These are phyloP conservation scores for Solanum hybrid DNA, from an alignment of 305 asterid genomes.

Conservation along the genomic window DNA sequence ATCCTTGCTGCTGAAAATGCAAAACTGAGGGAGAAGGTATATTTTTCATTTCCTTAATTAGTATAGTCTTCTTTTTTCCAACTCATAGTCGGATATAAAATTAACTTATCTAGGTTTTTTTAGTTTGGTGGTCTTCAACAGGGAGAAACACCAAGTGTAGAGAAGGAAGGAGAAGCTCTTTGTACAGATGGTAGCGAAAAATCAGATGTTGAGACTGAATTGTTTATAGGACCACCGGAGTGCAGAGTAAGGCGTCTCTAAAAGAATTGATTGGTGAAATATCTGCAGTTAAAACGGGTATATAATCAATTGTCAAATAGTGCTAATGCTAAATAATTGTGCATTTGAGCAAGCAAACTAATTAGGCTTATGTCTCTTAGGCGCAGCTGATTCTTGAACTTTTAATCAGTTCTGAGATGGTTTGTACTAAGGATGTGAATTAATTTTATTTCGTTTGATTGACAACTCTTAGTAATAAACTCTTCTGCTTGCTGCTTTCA, in stretches of 20 bases:
- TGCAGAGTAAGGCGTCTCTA: slow-evolving; percentile 32
- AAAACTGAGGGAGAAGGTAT: slow-evolving; percentile 58
- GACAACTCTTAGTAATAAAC: not conserved
- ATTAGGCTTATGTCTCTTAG: not conserved
- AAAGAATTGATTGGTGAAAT: slow-evolving; percentile 2
- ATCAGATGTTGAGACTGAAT: slow-evolving; percentile 77
- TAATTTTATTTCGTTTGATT: not conserved
- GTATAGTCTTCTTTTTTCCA: not conserved
- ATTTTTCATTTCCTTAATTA: not conserved
- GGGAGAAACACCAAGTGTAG: slow-evolving; percentile 23
- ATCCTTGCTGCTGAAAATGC: slow-evolving; percentile 69
- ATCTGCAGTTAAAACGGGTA: not conserved
- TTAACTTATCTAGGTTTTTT: not conserved
- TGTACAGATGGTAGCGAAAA: slow-evolving; percentile 54
- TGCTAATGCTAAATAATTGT: not conserved
- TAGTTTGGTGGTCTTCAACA: slow-evolving; percentile 30
- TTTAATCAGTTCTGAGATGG: not conserved
- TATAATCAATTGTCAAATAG: not conserved
- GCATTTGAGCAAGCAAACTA: not conserved
- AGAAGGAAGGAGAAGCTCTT: slow-evolving; percentile 13
- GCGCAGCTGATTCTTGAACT: not conserved
- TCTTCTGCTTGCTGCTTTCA: not conserved
- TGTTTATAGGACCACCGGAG: slow-evolving; percentile 81
- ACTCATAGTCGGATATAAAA: not conserved
- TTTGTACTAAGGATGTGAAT: not conserved